A percentile compares a stretch with the other conserved stretches of the same genome.
These are phyloP conservation scores for Ophiocordyceps robertsii DNA, from an alignment of 2,329 filamentous ascomycete genomes.

Conservation along the genomic window DNA sequence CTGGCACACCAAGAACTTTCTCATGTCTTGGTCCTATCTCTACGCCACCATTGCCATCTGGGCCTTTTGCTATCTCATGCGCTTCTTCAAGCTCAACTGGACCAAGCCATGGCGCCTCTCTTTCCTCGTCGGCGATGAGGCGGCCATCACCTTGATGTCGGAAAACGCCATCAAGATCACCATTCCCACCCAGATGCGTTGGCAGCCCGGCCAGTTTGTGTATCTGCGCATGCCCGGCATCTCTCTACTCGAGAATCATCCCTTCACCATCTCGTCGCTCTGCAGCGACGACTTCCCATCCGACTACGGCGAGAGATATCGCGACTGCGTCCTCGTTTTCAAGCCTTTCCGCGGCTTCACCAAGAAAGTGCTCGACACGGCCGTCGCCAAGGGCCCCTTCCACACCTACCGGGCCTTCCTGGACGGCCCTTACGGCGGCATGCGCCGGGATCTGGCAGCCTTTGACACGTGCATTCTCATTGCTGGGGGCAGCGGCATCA, in stretches of 20 bases:
- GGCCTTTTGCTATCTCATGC: conserved; percentile 56
- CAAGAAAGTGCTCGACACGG: conserved; percentile 66
- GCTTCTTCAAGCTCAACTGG: conserved; percentile 86
- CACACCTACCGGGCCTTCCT: conserved; percentile 87
- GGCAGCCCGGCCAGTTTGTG: conserved; percentile 88
- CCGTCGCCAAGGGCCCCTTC: conserved; percentile 74
- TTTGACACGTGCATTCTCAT: conserved; percentile 92
- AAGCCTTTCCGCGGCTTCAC: conserved; percentile 88
- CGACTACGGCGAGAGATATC: conserved; percentile 74
- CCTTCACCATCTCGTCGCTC: conserved; percentile 86
- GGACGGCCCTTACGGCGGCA: conserved; percentile 89
- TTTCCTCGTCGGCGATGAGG: conserved; percentile 83
- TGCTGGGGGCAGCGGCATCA: conserved; percentile 88
- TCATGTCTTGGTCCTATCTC: conserved; percentile 82
- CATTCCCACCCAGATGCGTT: conserved; percentile 82
- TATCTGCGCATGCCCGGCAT: conserved; percentile 92
- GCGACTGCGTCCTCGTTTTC: conserved; percentile 85
- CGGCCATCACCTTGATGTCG: conserved; percentile 74
- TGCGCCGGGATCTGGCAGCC: conserved; percentile 76
- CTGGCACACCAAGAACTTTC: conserved; percentile 91
- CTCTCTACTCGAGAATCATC: conserved; percentile 82
- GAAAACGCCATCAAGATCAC: conserved; percentile 95
- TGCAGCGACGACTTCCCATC: conserved; percentile 91
- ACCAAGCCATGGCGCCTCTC: conserved; percentile 63
- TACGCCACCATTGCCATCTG: conserved; percentile 72